These are phyloP conservation scores for Closterium sp. DNA, from an alignment of 139 green algal genomes.

Conservation along the genomic window DNA sequence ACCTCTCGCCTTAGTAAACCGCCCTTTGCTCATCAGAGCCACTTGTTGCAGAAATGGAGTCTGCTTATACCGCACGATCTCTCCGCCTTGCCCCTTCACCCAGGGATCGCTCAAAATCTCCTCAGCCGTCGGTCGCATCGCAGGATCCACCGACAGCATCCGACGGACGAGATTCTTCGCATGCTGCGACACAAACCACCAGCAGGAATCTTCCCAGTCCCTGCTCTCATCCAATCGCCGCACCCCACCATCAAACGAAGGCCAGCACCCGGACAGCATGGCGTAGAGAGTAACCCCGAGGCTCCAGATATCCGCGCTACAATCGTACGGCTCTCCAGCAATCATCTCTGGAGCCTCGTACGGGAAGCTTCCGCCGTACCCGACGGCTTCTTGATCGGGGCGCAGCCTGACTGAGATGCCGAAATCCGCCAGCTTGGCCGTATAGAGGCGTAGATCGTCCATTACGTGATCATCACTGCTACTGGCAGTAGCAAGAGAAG, in stretches of 20 bases:
- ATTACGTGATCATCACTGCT: not conserved
- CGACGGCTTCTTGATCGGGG: not conserved
- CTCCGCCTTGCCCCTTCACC: not conserved
- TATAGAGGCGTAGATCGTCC: not conserved
- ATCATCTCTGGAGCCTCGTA: not conserved
- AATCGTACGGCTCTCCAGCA: not conserved
- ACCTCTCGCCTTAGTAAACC: not conserved
- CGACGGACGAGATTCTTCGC: constrained; percentile 3
- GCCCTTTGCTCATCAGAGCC: not conserved
- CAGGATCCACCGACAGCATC: not conserved
- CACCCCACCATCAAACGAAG: not conserved
- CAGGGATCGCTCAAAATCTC: constrained; percentile 7
- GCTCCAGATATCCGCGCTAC: not conserved
- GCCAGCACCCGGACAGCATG: not conserved
- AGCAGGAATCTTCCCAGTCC: not conserved
- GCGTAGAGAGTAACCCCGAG: not conserved
- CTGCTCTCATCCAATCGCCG: not conserved
- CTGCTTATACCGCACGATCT: not conserved
- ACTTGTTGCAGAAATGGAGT: not conserved
- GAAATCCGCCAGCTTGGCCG: not conserved
- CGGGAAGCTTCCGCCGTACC: not conserved
- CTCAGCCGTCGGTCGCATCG: not conserved
- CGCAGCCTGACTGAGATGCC: not conserved
- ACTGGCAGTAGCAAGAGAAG: not conserved
- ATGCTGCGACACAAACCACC: not conserved